Conservation (phyloP, 2,329 filamentous ascomycete genomes). For the Arthrobotrys musiformis region DNA sequence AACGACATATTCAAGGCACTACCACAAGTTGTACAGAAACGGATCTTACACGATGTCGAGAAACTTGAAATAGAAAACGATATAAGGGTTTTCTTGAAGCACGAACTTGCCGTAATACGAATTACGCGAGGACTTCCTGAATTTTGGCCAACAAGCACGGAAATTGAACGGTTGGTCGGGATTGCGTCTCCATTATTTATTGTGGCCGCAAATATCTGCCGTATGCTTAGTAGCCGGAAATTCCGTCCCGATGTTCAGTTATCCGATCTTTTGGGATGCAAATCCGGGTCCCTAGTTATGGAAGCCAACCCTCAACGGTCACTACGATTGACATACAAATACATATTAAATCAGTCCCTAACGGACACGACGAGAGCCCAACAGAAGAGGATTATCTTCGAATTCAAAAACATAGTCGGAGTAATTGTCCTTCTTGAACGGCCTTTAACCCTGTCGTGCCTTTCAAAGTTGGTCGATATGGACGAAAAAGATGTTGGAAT, state of each 20-base stretch:
- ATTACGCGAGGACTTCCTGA: conserved; percentile 48
- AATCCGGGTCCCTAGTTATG: neutral
- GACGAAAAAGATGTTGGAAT: neutral
- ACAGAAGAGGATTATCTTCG: neutral
- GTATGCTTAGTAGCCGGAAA: neutral
- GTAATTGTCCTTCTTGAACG: conserved; percentile 21
- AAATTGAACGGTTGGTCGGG: neutral
- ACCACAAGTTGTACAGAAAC: neutral
- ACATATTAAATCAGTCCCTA: neutral
- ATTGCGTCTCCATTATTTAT: conserved; percentile 13
- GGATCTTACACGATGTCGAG: neutral
- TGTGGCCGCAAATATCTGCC: conserved; percentile 19
- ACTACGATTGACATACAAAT: neutral
- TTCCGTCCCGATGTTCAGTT: neutral
- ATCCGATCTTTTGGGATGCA: neutral
- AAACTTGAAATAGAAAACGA: neutral
- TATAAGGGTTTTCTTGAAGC: neutral
- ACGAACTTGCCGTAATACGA: conserved; percentile 61
- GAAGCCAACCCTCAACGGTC: neutral
- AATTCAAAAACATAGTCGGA: conserved; percentile 18
- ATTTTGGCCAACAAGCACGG: neutral
- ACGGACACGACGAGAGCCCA: neutral
- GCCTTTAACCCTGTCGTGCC: neutral
- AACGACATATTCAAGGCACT: conserved; percentile 45
- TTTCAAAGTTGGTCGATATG: neutral